These are phyloP conservation scores for Yamadazyma sp. DNA, from an alignment of 805 yeast species.

Conservation along the genomic window DNA sequence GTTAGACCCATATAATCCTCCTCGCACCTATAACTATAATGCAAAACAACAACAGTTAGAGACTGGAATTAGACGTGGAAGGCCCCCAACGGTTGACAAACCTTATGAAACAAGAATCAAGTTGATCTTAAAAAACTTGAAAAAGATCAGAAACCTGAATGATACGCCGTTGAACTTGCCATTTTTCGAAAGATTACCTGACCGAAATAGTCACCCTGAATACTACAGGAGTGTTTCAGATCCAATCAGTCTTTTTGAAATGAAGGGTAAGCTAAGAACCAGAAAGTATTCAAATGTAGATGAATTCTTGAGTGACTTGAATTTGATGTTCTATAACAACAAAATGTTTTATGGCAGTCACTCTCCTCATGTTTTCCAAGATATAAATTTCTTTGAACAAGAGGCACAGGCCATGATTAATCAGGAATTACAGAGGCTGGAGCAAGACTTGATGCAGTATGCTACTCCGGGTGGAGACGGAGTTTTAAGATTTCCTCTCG, in stretches of 20 bases:
- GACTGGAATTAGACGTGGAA: conserved; percentile 70
- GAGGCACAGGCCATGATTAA: conserved; percentile 58
- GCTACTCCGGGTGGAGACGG: conserved; percentile 46
- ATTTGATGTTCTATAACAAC: conserved; percentile 70
- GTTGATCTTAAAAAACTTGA: conserved; percentile 75
- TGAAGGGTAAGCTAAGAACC: conserved; percentile 80
- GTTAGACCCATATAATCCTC: not conserved
- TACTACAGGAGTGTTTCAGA: conserved; percentile 54
- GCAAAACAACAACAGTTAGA: conserved; percentile 17
- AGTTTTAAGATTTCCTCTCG: conserved; percentile 72
- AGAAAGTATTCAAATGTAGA: conserved; percentile 78
- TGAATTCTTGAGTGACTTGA: conserved; percentile 73
- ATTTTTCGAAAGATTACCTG: conserved; percentile 82
- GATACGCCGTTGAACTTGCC: conserved; percentile 48
- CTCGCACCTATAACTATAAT: conserved; percentile 1
- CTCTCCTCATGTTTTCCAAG: conserved; percentile 57
- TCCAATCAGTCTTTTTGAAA: conserved; percentile 70
- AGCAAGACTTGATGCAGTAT: conserved; percentile 60
- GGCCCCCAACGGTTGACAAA: conserved; percentile 88
- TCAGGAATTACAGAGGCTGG: conserved; percentile 78
- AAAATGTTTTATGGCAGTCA: conserved; percentile 55
- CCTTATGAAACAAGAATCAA: conserved; percentile 93
- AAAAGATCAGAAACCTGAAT: conserved; percentile 61
- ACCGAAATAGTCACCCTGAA: conserved; percentile 51
- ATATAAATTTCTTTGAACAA: conserved; percentile 62